Evolutionary conservation across 495 filamentous ascomycete species (phyloP).

Genomic region (Physcia stellaris): DNA sequence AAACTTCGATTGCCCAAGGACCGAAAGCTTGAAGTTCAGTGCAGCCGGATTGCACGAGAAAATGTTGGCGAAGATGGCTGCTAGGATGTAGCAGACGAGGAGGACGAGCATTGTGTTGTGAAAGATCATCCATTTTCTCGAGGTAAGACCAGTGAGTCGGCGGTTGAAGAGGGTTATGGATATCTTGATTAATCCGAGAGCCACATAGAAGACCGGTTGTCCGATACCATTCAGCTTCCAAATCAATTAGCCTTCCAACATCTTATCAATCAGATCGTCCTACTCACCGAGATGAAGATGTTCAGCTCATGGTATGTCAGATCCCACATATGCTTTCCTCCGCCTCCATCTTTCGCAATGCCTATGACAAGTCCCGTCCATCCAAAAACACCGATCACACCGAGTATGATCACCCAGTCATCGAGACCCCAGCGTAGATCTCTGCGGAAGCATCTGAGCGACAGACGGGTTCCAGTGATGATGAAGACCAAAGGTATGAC

Average conservation of each 20-base stretch:
- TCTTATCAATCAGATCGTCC: too few species aligned
- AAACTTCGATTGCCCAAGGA: constrained; percentile 1
- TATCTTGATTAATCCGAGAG: constrained; percentile 15
- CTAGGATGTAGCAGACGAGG: constrained; percentile 10
- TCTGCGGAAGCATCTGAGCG: constrained; percentile 4
- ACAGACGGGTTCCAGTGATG: constrained; percentile 7
- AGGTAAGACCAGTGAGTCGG: constrained; percentile 15
- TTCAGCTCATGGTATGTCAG: constrained; percentile 10
- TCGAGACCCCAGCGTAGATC: constrained; percentile 4
- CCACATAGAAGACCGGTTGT: background rate
- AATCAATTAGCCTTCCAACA: too few species aligned
- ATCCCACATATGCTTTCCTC: constrained; percentile 15
- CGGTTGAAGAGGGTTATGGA: constrained; percentile 16
- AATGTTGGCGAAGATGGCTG: constrained; percentile 6
- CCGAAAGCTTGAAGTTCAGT: constrained; percentile 3
- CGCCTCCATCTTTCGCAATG: constrained; percentile 10
- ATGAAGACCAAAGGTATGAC: constrained; percentile 4
- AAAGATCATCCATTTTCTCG: constrained; percentile 10
- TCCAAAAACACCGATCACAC: background rate
- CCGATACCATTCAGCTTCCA: background rate
- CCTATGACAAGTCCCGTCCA: constrained; percentile 4
- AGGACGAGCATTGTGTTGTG: constrained; percentile 10
- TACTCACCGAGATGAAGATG: background rate
- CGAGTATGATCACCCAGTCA: constrained; percentile 8
- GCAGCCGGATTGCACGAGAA: constrained; percentile 10